Evolutionary conservation across 495 filamentous ascomycete species (phyloP), one percentile per base, ranked within the genome.

Genomic region (Penicillium ucsense): DNA sequence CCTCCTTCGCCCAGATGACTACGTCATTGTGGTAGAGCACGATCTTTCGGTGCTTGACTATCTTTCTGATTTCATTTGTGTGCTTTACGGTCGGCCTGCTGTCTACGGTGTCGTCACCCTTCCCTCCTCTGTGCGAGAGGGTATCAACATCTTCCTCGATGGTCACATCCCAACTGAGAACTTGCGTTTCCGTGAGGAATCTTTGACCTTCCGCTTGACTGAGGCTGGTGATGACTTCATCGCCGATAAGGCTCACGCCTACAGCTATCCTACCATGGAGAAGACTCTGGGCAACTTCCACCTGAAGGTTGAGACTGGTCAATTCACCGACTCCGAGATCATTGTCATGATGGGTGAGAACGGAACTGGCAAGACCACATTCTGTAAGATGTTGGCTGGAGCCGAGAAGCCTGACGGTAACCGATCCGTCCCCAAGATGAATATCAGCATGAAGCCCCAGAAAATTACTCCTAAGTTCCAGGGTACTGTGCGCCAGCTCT

Each of bases 271-370:
- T 4, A 68, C 68, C 11, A 95, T 98, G 92, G 74, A 88, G 63
- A 98, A 97, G 77, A 94, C 89, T 1, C 75, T 97, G 8, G 94
- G 90, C 45, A 77, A 74, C 56, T 98, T 98, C 79, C 81, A 89
- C 57, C 80, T 98, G 40, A 76, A 63, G 35, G 77, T 98, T 47
- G 86, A 97, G 11, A 37, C 77, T 6, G 94, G 94, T 47, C 71
- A 81, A 44, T 98, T 98, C 67, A 96, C 92, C 4, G 90, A 98
- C 60, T 97, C 92, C 3, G 92, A 98, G 56, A 98, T 98, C 54
- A 78, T 98, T 39, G 92, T 98, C 61, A 94, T 97, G 89, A 97
- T 98, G 92, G 92, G 92, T 48, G 94, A 97, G 70, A 97, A 94
- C 65, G 89, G 88, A 64, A 94, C 89, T 8, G 85, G 86, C 56